Evolutionary conservation across 257 asterid genomes (phyloP), one percentile per base, ranked within the genome.

Genomic region (Marsdenia floribunda): DNA sequence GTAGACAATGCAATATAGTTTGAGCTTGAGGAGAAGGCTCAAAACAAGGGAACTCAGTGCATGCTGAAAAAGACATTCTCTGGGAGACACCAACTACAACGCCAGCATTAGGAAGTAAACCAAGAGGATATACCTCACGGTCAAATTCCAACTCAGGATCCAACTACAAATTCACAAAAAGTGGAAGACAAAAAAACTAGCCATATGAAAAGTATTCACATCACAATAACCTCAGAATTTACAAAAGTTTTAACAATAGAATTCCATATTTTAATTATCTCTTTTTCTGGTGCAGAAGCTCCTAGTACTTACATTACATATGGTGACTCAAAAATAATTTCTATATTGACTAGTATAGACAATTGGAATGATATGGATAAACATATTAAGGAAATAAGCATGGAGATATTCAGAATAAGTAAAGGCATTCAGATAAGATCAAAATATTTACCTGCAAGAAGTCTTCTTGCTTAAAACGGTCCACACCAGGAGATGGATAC

Each of bases 1-100:
- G 96, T 76, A 95, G 88, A 77, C 99, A 90, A 86, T 95, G 99
- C 82, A 95, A 86, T 81, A 95, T 92, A 79, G 99, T 95, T 82
- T 95, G 99, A 50, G 98, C 98, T 86, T 95, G 99, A 72, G 99
- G 98, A 72, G 96, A 87, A 2, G 98, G 98, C 91, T 95, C 98
- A 83, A 92, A 92, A 88, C 98, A 95, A 63, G 99, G 99, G 84
- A 95, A 95, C 88, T 95, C 99, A 19, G 98, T 92, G 80, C 96
- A 89, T 71, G 98, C 93, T 69, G 98, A 92, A 87, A 92, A 92
- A 58, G 99, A 95, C 96, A 95, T 87, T 88, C 98, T 90, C 87
- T 95, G 99, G 77, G 96, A 90, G 77, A 92, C 98, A 70, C 99
- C 99, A 82, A 95, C 99, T 71, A 95, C 98, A 68, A 95, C 97